Evolutionary conservation across 1,139 yeast genomes (phyloP).

Genomic region (Diutina pseudorugosa): DNA sequence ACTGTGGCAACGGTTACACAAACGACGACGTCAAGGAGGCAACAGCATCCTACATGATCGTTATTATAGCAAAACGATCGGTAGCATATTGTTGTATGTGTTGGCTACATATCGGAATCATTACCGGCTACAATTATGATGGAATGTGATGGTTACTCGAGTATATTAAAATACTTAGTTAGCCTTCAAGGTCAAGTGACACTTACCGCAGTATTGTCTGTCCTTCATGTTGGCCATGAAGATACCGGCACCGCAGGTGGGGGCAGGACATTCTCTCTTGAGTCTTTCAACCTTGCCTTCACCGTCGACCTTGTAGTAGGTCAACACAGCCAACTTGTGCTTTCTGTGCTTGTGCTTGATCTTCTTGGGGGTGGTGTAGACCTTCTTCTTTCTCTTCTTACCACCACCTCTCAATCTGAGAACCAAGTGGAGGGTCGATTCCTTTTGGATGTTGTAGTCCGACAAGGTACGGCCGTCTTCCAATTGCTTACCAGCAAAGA

Average conservation of each 20-base stretch:
- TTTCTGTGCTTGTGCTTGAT: constrained; percentile 99
- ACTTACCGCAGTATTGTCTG: constrained; percentile 99
- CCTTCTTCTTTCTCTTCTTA: constrained; percentile 99
- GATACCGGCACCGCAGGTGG: constrained; percentile 98
- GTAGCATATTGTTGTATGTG: too few relatives aligned
- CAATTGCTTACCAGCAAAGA: constrained; percentile 99
- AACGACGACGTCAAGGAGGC: too few relatives aligned
- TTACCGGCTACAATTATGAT: not conserved
- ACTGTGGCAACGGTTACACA: not conserved
- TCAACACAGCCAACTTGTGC: constrained; percentile 97
- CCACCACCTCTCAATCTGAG: constrained; percentile 99
- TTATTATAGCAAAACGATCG: too few relatives aligned
- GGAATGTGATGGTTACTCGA: not conserved
- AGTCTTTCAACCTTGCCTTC: constrained; percentile 98
- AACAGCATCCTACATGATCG: too few relatives aligned
- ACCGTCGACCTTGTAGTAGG: constrained; percentile 98
- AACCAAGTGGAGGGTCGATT: constrained; percentile 95
- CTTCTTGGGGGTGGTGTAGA: constrained; percentile 99
- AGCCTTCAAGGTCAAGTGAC: constrained; percentile 74
- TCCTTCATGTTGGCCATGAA: constrained; percentile 99
- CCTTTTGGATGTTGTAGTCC: constrained; percentile 99
- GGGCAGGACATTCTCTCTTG: constrained; percentile 83
- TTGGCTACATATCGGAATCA: too few relatives aligned
- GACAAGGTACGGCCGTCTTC: constrained; percentile 98
- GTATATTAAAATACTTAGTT: constrained; percentile 12